A percentile compares a stretch with the other conserved stretches of the same genome.
Evolutionary conservation across 108 stramenopile species (phyloP).

Genomic region (Heterococcus sp.): DNA sequence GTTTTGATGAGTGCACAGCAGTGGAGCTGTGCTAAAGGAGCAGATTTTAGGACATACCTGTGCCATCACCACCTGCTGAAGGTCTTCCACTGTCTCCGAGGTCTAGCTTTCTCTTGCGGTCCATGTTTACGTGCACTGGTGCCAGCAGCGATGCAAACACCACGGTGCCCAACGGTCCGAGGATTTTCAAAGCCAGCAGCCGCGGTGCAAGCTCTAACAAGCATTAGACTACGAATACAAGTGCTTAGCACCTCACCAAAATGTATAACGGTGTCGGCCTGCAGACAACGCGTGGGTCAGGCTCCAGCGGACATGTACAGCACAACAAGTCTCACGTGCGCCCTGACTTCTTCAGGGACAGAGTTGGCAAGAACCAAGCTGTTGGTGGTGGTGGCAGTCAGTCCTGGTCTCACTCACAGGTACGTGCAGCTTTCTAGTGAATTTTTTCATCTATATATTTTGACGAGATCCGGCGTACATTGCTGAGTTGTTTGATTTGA

Average conservation of each 20-base stretch:
- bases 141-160: no score
- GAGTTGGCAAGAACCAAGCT: neutral
- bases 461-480: neutral
- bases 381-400: neutral
- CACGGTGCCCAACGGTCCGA: no score
- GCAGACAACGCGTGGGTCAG: conserved; percentile 44
- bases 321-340: conserved; percentile 24
- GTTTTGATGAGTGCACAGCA: no score
- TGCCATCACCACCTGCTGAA: no score
- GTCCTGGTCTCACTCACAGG: neutral
- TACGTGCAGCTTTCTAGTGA: neutral
- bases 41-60: no score
- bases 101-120: neutral
- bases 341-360: neutral
- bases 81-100: neutral
- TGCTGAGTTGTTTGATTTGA: neutral
- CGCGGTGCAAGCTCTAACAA: no score
- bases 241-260: no score
- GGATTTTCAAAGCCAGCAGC: no score
- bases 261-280: conserved; percentile 57
- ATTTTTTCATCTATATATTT: neutral
- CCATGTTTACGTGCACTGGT: neutral
- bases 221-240: no score
- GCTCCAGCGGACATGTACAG: conserved; percentile 53
- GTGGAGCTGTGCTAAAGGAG: no score